phyloP scores from a whole-genome alignment of 345 rosid species.

The Aethionema arabicum region DNA sequence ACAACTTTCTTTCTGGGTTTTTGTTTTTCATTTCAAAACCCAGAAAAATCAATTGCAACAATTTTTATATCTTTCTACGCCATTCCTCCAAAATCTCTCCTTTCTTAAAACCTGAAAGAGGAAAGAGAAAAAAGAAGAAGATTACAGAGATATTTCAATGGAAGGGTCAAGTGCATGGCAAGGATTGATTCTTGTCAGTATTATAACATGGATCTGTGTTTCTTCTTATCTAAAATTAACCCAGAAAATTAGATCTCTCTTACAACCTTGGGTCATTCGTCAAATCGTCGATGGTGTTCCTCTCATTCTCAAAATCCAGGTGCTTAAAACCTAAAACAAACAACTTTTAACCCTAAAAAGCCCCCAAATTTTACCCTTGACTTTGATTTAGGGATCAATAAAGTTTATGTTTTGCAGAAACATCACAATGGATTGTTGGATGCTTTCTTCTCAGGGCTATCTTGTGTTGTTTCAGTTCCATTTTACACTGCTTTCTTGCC shows the following conservation, averaged over 20 bases:
- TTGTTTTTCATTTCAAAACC: slow-evolving; percentile 5
- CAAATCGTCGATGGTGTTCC: slow-evolving; percentile 59
- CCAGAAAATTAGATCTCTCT: slow-evolving; percentile 63
- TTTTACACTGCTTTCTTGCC: slow-evolving; percentile 97
- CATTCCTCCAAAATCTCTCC: slow-evolving; percentile 18
- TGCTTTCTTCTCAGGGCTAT: slow-evolving; percentile 75
- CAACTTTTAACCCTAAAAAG: background rate
- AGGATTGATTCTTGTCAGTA: slow-evolving; percentile 56
- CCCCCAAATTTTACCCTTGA: slow-evolving; percentile 7
- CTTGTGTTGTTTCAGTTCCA: slow-evolving; percentile 96
- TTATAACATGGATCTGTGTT: slow-evolving; percentile 67
- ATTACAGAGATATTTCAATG: slow-evolving; percentile 42
- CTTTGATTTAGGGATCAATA: background rate
- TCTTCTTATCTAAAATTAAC: slow-evolving; percentile 63
- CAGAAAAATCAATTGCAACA: background rate
- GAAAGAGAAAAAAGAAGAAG: slow-evolving; percentile 4
- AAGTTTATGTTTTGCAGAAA: slow-evolving; percentile 48
- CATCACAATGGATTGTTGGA: slow-evolving; percentile 60
- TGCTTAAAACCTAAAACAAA: slow-evolving; percentile 21
- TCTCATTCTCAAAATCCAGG: slow-evolving; percentile 81
- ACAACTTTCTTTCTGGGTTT: background rate
- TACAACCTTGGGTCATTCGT: slow-evolving; percentile 65
- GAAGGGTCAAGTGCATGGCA: slow-evolving; percentile 79
- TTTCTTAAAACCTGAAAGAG: slow-evolving; percentile 26
- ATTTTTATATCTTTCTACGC: background rate